A percentile compares a stretch with the other conserved stretches of the same genome.
Evolutionary conservation across 2,329 filamentous ascomycete species (phyloP).

Genomic region (Cladophialophora exuberans): DNA sequence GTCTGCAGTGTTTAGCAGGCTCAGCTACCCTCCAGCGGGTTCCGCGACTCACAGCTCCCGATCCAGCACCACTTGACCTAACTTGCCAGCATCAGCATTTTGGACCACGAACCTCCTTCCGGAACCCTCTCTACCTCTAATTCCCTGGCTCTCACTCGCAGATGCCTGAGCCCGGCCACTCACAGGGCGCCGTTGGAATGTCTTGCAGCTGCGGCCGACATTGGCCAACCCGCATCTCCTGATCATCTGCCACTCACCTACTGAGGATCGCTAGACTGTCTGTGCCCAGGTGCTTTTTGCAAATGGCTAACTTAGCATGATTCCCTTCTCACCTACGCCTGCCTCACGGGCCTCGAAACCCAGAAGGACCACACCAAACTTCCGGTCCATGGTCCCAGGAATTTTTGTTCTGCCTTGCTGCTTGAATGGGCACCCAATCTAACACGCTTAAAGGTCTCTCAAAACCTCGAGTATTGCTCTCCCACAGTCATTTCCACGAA

Average conservation of each 20-base stretch:
- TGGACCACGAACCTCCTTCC: slow-evolving; percentile 11
- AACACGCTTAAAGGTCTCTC: slow-evolving; percentile 16
- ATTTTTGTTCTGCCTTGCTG: slow-evolving; percentile 25
- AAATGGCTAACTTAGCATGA: slow-evolving; percentile 25
- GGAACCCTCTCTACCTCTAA: slow-evolving; percentile 25
- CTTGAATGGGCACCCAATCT: slow-evolving; percentile 20
- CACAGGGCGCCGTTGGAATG: slow-evolving; percentile 29
- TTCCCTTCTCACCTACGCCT: slow-evolving; percentile 26
- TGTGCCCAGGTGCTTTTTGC: slow-evolving; percentile 25
- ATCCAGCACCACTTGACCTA: slow-evolving; percentile 13
- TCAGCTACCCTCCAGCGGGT: neutral
- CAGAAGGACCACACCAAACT: slow-evolving; percentile 21
- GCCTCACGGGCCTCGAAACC: slow-evolving; percentile 15
- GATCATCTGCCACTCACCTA: slow-evolving; percentile 27
- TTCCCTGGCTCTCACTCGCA: slow-evolving; percentile 18
- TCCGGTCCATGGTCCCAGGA: slow-evolving; percentile 14
- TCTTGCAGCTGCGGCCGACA: slow-evolving; percentile 30
- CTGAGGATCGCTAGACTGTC: slow-evolving; percentile 17
- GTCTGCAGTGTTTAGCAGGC: slow-evolving; percentile 12
- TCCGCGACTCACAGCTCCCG: slow-evolving; percentile 6
- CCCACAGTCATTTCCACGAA: slow-evolving; percentile 20
- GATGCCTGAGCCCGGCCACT: slow-evolving; percentile 27
- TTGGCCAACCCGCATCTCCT: slow-evolving; percentile 30
- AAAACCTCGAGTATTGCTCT: slow-evolving; percentile 7
- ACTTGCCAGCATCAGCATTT: slow-evolving; percentile 12